Evolutionary conservation across 1,284 basidiomycete species (phyloP).

Genomic region (Hemileia vastatrix): DNA sequence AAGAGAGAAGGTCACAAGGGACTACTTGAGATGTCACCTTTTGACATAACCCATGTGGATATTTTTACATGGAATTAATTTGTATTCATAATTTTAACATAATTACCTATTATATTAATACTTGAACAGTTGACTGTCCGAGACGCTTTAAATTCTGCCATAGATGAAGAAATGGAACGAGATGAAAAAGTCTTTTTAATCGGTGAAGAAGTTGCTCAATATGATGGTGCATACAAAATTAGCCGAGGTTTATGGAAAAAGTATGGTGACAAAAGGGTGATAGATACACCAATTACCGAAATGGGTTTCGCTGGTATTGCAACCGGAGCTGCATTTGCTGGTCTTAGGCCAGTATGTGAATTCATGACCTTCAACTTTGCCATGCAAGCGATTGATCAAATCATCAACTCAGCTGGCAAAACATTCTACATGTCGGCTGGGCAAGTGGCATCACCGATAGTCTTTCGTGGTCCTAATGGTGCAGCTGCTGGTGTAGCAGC

Average conservation of each 20-base stretch:
- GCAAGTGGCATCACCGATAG: constrained; percentile 38
- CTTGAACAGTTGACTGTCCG: too few species aligned
- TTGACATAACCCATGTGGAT: too few species aligned
- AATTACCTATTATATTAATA: too few species aligned
- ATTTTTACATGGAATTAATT: too few species aligned
- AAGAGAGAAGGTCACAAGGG: too few species aligned
- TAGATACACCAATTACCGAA: constrained; percentile 45
- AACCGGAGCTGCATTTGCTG: constrained; percentile 40
- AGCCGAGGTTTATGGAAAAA: constrained; percentile 43
- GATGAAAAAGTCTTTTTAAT: background rate
- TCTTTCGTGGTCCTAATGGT: constrained; percentile 44
- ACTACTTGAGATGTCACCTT: too few species aligned
- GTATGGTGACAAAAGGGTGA: constrained; percentile 43
- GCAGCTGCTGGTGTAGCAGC: constrained; percentile 43
- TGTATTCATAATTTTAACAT: too few species aligned
- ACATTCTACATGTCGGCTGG: constrained; percentile 44
- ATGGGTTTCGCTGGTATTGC: constrained; percentile 43
- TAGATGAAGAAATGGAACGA: background rate
- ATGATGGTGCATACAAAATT: constrained; percentile 25
- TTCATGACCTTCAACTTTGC: constrained; percentile 43
- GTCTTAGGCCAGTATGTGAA: constrained; percentile 42
- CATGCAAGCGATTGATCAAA: constrained; percentile 44
- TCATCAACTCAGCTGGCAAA: constrained; percentile 44
- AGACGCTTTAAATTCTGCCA: background rate
- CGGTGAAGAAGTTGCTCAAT: background rate